Conservation (phyloP, 2,329 filamentous ascomycete genomes). For the Chaetomiaceae sp. region DNA sequence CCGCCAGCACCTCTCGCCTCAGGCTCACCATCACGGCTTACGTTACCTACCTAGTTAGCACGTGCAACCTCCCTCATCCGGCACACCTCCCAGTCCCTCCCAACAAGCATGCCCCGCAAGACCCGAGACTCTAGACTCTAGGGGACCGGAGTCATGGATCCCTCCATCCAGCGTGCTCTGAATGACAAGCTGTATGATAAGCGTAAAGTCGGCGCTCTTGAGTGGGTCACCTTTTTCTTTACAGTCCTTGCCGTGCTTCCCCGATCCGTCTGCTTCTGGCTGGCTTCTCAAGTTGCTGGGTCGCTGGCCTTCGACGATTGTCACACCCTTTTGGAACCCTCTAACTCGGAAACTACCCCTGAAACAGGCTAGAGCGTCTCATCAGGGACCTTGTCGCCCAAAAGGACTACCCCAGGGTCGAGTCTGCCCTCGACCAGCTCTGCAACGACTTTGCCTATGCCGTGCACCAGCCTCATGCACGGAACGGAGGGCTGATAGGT, state of each 20-base stretch:
- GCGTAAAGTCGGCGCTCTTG: slow-evolving; percentile 90
- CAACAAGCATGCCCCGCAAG: slow-evolving; percentile 13
- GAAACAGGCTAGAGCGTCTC: slow-evolving; percentile 72
- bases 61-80: neutral
- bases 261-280: too few species aligned
- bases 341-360: neutral
- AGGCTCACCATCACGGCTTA: too few species aligned
- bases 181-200: slow-evolving; percentile 99
- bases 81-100: too few species aligned
- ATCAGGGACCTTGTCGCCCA: slow-evolving; percentile 77
- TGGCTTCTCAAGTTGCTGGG: too few species aligned
- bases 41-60: too few species aligned
- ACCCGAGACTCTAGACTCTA: slow-evolving; percentile 6
- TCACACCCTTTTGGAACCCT: neutral
- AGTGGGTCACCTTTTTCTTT: slow-evolving; percentile 57
- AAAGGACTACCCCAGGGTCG: slow-evolving; percentile 75
- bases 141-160: slow-evolving; percentile 61
- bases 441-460: slow-evolving; percentile 98
- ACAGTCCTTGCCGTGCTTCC: too few species aligned
- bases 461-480: slow-evolving; percentile 90
- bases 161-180: slow-evolving; percentile 80
- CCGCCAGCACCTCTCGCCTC: too few species aligned
- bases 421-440: slow-evolving; percentile 87
- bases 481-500: slow-evolving; percentile 94
- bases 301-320: too few species aligned